Evolutionary conservation across 306 rosid genomes (phyloP), one percentile per base, ranked within the genome.

Genomic region (Acacia confusa): DNA sequence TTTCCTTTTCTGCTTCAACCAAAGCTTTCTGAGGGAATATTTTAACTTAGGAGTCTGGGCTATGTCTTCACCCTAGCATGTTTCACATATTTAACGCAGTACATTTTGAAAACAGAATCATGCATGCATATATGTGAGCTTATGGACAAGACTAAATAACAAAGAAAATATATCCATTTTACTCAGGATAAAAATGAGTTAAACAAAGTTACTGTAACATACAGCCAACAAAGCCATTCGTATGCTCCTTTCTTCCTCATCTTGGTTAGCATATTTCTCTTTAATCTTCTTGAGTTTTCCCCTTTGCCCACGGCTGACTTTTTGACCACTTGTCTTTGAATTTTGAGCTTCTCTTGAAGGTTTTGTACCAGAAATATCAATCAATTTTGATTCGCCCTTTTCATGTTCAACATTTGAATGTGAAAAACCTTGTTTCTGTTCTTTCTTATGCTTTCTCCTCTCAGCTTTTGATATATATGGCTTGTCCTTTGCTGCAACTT

Each of bases 151-250:
- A 28, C 57, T 53, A 77, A 60, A 68, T 74, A 78, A 80, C 72
- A 50, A 74, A 57, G 36, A 69, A 79, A 68, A 50, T 15, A 76
- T 41, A 76, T 44, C 38, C 17, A 60, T 47, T 40, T 61, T 75
- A 38, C 61, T 57, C 67, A 3, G 52, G 50, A 74, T 14, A 34
- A 78, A 71, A 22, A 64, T 40, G 34, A 63, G 60, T 4, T 14
- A 69, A 57, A 73, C 25, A 45, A 28, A 74, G 74, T 74, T 69
- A 72, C 60, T 78, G 78, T 78, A 79, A 91, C 99, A 93, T 87
- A 95, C 98, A 78, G 99, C 99, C 86, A 95, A 86, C 85, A 95
- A 92, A 68, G 99, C 90, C 99, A 95, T 93, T 43, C 98, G 92
- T 60, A 95, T 92, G 84, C 85, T 85, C 86, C 99, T 92, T 88